Evolutionary conservation across 2,329 filamentous ascomycete species (phyloP).

Genomic region (Claviceps cyperi): DNA sequence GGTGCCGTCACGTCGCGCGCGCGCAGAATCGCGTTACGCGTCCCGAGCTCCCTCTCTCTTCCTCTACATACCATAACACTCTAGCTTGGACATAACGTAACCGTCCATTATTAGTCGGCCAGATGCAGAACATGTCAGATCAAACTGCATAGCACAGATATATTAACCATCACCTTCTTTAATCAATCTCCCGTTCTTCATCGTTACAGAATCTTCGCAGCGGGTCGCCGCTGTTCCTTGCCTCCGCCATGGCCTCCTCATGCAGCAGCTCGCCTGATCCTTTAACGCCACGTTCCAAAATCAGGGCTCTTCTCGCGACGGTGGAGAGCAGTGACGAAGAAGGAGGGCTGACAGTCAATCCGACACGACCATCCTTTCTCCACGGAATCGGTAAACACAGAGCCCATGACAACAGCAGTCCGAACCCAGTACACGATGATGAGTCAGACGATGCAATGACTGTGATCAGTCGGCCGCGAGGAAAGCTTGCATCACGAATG

Average conservation of each 20-base stretch:
- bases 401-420: neutral
- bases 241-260: conserved; percentile 31
- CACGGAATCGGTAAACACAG: neutral
- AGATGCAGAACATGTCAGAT: neutral
- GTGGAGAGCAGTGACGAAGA: conserved; percentile 37
- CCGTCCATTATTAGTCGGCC: neutral
- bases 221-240: neutral
- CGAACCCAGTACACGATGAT: conserved; percentile 18
- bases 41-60: conserved; percentile 15
- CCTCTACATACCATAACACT: neutral
- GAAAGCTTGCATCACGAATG: conserved; percentile 52
- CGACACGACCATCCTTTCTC: conserved; percentile 5
- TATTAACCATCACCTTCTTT: neutral
- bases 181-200: neutral
- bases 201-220: neutral
- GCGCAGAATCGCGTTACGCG: conserved; percentile 15
- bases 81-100: too few relatives aligned
- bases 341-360: conserved; percentile 10
- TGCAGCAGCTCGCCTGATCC: conserved; percentile 28
- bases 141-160: neutral
- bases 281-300: conserved; percentile 39
- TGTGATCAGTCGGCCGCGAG: conserved; percentile 34
- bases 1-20: conserved; percentile 9
- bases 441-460: conserved; percentile 29
- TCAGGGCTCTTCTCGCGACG: conserved; percentile 36